Base-by-base conservation (phyloP, 345 rosid genomes). In the Melastoma malabathricum region DNA sequence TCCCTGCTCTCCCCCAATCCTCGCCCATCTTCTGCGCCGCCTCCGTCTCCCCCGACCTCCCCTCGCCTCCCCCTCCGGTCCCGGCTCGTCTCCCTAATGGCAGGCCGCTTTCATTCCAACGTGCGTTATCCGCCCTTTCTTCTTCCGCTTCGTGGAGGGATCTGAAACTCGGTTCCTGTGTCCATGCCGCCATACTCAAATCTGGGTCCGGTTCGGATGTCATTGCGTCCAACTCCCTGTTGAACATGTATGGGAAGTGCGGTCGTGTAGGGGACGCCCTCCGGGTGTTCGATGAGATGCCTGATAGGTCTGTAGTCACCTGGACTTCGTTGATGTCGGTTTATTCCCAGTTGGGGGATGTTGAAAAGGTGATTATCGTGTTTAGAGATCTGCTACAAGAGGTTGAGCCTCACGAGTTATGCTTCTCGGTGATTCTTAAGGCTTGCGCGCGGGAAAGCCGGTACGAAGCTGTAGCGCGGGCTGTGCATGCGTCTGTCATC, bases 281-380 rank as follows among this genome's bases (percentile, higher is more conserved):
- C 3, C 51, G 55, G 18, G 46, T 73, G 68, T 73, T 78, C 46
- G 68, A 64, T n/a, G 52, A 51, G 50, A 71, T 73, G 79, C 77
- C 77, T 14, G 58, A 44, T 3, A 75, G 84, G 61, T 71, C 66
- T 38, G 49, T 71, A 16, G 78, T 67, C 1, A 44, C 68, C 0
- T 77, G 84, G 82, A 73, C 79, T 20, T 52, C 65, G 19, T 68
- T 68, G 64, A 75, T 75, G 39, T 64, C 74, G 0, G 71, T 74
- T 18, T 70, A 51, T 55, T 61, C 57, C 41, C 18, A 45, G 13
- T 54, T 52, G 2, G 67, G 70, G 9, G 62, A 54, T 15, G 46
- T 50, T 31, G 61, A 61, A 2, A 51, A 17, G 56, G 64, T 52
- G 17, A 23, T 76, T 18, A 54, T 59, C 27, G 18, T 59, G 52